Percentiles rank a stretch among this genome's conserved stretches.
Conservation (phyloP, 495 filamentous ascomycete genomes). For the Trichoderma virens region DNA sequence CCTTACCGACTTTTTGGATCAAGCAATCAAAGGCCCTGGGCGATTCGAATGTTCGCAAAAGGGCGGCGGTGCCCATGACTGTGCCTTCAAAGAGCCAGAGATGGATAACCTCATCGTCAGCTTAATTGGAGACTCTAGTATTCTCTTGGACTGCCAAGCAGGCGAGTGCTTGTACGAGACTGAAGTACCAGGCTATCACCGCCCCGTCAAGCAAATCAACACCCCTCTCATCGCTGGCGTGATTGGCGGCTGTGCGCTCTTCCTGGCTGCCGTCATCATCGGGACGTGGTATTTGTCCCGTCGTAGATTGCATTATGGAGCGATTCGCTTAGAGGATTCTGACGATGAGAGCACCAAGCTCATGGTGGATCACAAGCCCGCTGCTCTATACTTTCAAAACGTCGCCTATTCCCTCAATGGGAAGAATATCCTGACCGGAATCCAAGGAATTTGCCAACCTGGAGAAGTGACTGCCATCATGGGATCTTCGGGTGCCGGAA, state of each 20-base stretch:
- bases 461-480: constrained; percentile 95
- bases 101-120: constrained; percentile 83
- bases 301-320: constrained; percentile 60
- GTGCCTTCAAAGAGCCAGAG: constrained; percentile 78
- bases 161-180: constrained; percentile 91
- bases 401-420: constrained; percentile 82
- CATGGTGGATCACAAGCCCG: constrained; percentile 83
- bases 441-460: constrained; percentile 77
- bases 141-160: constrained; percentile 69
- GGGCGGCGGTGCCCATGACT: constrained; percentile 50
- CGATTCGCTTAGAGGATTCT: constrained; percentile 76
- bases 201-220: constrained; percentile 91
- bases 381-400: constrained; percentile 79
- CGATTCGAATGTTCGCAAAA: constrained; percentile 65
- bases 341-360: constrained; percentile 84
- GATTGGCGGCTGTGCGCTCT: constrained; percentile 80
- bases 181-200: constrained; percentile 82
- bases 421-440: constrained; percentile 72
- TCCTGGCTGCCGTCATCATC: constrained; percentile 78
- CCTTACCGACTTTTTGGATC: constrained; percentile 75
- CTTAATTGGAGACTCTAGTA: constrained; percentile 87
- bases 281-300: constrained; percentile 84
- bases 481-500: constrained; percentile 95
- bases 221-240: constrained; percentile 92
- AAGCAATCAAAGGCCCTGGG: constrained; percentile 79